These are phyloP conservation scores for Diaporthe amygdali DNA, from an alignment of 2,329 filamentous ascomycete species.

Conservation along the genomic window DNA sequence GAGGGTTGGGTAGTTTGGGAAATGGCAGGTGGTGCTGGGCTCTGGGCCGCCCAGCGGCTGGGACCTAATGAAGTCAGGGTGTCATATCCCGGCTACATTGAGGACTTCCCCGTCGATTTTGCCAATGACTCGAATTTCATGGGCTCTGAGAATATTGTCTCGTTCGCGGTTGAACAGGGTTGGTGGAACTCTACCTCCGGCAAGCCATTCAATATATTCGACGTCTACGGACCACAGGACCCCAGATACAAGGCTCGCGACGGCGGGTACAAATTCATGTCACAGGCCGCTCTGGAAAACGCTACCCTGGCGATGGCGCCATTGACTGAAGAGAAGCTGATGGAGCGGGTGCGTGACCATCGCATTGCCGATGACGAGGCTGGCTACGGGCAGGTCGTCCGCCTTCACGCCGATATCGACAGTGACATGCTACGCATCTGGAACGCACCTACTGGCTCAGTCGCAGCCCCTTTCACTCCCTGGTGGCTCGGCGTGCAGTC, in stretches of 20 bases:
- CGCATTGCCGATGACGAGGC: constrained; percentile 8
- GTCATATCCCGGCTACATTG: neutral
- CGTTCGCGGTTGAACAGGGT: neutral
- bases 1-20: constrained; percentile 7
- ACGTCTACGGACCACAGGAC: constrained; percentile 6
- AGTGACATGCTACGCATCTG: neutral
- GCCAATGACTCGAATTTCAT: neutral
- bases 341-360: constrained; percentile 4
- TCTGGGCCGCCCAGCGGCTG: neutral
- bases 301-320: neutral
- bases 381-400: neutral
- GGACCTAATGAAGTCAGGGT: neutral
- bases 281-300: neutral
- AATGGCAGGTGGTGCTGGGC: neutral
- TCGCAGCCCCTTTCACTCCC: neutral
- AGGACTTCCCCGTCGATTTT: constrained; percentile 5
- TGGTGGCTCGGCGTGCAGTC: constrained; percentile 5
- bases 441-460: neutral
- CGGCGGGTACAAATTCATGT: constrained; percentile 1
- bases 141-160: neutral
- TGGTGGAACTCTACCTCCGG: neutral
- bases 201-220: neutral
- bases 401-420: neutral
- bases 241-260: constrained; percentile 3
- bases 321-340: neutral